Percentiles rank a stretch among this genome's conserved stretches.
These are phyloP conservation scores for Vinca major DNA, from an alignment of 305 asterid genomes.

Conservation along the genomic window DNA sequence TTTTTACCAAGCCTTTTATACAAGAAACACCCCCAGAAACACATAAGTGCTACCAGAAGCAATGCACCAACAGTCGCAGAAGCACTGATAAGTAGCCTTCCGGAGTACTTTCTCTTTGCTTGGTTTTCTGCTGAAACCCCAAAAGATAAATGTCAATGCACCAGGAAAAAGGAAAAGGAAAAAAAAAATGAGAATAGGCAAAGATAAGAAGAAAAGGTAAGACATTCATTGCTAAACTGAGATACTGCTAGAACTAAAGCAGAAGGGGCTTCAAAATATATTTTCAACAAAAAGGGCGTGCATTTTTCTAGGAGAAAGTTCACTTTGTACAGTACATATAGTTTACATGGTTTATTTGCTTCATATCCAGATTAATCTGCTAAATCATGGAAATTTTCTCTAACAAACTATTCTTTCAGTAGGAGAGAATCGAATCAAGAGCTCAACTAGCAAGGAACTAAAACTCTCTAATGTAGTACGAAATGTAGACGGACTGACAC, in stretches of 20 bases:
- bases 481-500: neutral
- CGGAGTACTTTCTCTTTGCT: conserved; percentile 68
- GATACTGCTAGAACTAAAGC: neutral
- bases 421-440: neutral
- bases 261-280: too few relatives aligned
- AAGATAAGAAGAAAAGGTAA: conserved; percentile 4
- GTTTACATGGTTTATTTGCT: neutral
- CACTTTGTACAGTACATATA: neutral
- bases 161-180: neutral
- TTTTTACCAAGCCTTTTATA: conserved; percentile 86
- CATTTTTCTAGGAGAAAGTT: neutral
- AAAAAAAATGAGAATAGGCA: neutral
- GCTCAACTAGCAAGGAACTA: neutral
- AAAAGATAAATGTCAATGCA: conserved; percentile 19
- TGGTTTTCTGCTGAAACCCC: conserved; percentile 39
- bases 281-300: neutral
- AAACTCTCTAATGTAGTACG: neutral
- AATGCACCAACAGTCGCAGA: conserved; percentile 90
- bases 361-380: neutral
- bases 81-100: conserved; percentile 80
- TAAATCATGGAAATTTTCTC: neutral
- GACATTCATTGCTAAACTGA: conserved; percentile 12
- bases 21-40: conserved; percentile 97
- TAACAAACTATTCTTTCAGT: neutral
- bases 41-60: conserved; percentile 96